Base-by-base conservation (phyloP, 805 yeast species). In the Lachancea meyersii region DNA sequence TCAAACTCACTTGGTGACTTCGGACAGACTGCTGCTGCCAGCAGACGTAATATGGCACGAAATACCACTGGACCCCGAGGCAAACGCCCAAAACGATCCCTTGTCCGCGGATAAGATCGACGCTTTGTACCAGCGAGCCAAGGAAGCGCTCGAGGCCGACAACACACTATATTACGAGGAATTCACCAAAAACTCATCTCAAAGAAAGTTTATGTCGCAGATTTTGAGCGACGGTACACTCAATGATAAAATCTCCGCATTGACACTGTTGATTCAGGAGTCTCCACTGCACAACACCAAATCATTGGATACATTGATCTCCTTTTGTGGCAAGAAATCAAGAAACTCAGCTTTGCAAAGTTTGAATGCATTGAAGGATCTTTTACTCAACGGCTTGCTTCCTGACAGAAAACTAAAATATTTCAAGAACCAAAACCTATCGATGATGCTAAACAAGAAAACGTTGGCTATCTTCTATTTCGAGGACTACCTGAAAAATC, bases 271-370 rank as follows among this genome's bases (percentile, higher is more conserved):
- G 59, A 77, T 89, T 37, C 97, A 93, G 61, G 97, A 93, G 67
- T 89, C 97, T 2, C 98, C 98, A 5, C 61, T 88, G 42, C 97
- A 93, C 60, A 85, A 91, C 53, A 58, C 81, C 40, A 85, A 86
- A 60, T 86, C 96, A 0, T 70, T 93, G 44, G 95, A 86, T 50
- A 82, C 82, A 30, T 67, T 93, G 49, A 60, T 85, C 48, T 73
- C 77, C 4, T 85, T 82, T 68, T 86, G 96, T 64, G 82, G 80
- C 53, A 88, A 91, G 69, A 93, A 93, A 67, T 82, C 95, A 17
- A 79, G 97, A 69, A 88, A 93, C 35, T 94, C 96, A 4, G 87
- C 96, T 14, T 69, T 89, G 51, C 96, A 87, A 63, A 86, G 96
- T 43, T 76, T 91, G 43, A 86, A 84, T 54, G 94, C 97, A 1